A percentile compares a stretch with the other conserved stretches of the same genome.
phyloP scores from a whole-genome alignment of 768 basidiomycete species.

The Kwoniella shandongensis region DNA sequence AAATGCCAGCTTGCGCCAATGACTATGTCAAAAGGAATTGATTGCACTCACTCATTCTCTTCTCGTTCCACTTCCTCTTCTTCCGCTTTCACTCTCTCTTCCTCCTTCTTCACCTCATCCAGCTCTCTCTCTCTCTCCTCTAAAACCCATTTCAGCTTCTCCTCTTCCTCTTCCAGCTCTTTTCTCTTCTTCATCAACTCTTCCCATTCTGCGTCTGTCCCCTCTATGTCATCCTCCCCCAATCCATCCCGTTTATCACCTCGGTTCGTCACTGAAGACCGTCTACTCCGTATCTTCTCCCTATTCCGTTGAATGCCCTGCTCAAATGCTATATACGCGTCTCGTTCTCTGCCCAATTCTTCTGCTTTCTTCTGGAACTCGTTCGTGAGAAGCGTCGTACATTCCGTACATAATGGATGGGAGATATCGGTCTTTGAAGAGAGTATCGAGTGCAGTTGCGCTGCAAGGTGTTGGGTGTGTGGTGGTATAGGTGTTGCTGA shows the following conservation, averaged over 20 bases:
- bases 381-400: slow-evolving; percentile 75
- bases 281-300: slow-evolving; percentile 64
- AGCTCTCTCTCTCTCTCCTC: slow-evolving; percentile 72
- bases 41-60: slow-evolving; percentile 45
- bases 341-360: slow-evolving; percentile 85
- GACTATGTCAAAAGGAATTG: too few relatives aligned
- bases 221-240: slow-evolving; percentile 41
- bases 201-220: slow-evolving; percentile 37
- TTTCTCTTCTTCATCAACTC: slow-evolving; percentile 63
- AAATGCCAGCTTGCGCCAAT: too few relatives aligned
- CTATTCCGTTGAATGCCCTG: slow-evolving; percentile 78
- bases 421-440: slow-evolving; percentile 61
- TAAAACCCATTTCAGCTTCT: slow-evolving; percentile 69
- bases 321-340: slow-evolving; percentile 91
- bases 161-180: slow-evolving; percentile 73
- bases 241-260: slow-evolving; percentile 63
- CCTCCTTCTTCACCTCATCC: slow-evolving; percentile 73
- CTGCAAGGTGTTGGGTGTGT: slow-evolving; percentile 27
- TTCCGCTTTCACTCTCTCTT: slow-evolving; percentile 72
- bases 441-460: slow-evolving; percentile 43
- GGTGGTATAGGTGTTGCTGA: slow-evolving; percentile 1
- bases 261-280: slow-evolving; percentile 48
- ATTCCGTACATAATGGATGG: slow-evolving; percentile 93
- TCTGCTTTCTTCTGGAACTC: slow-evolving; percentile 78
- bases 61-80: slow-evolving; percentile 68